These are phyloP conservation scores for Aspergillus coremiiformis DNA, from an alignment of 495 filamentous ascomycete genomes.

Conservation along the genomic window DNA sequence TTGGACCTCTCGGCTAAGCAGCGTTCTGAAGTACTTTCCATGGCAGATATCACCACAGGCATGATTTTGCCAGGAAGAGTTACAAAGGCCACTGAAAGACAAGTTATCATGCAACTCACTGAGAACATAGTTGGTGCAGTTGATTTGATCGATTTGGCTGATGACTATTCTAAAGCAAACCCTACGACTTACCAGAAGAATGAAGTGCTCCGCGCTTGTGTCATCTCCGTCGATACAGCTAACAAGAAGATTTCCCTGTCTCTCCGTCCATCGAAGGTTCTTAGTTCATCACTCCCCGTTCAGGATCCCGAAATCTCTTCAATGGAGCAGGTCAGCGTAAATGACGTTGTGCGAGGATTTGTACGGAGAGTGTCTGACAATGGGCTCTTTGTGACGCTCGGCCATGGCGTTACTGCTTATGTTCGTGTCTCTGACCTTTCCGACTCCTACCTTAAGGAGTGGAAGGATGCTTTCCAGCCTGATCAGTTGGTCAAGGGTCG, in stretches of 20 bases:
- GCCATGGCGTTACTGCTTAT: conserved; percentile 70
- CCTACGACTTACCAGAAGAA: conserved; percentile 66
- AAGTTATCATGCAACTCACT: conserved; percentile 77
- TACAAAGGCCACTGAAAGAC: conserved; percentile 76
- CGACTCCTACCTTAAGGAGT: conserved; percentile 86
- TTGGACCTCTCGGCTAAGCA: conserved; percentile 76
- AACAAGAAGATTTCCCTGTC: conserved; percentile 82
- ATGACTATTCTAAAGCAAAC: conserved; percentile 73
- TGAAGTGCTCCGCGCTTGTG: conserved; percentile 74
- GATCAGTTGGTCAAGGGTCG: conserved; percentile 87
- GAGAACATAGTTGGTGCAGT: conserved; percentile 67
- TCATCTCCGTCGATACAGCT: conserved; percentile 68
- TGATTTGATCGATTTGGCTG: conserved; percentile 67
- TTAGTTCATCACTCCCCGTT: conserved; percentile 78
- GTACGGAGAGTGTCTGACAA: conserved; percentile 79
- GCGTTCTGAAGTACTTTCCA: conserved; percentile 47
- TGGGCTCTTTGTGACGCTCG: conserved; percentile 76
- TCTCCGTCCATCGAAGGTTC: conserved; percentile 73
- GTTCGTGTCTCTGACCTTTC: conserved; percentile 81
- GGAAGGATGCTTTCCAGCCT: conserved; percentile 80
- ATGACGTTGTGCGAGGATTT: conserved; percentile 81
- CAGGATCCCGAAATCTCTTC: conserved; percentile 71
- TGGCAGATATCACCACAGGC: conserved; percentile 61
- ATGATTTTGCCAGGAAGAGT: conserved; percentile 77
- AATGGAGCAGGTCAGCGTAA: conserved; percentile 60